These are phyloP conservation scores for Pythium volutum DNA, from an alignment of 352 stramenopile genomes.

Conservation along the genomic window DNA sequence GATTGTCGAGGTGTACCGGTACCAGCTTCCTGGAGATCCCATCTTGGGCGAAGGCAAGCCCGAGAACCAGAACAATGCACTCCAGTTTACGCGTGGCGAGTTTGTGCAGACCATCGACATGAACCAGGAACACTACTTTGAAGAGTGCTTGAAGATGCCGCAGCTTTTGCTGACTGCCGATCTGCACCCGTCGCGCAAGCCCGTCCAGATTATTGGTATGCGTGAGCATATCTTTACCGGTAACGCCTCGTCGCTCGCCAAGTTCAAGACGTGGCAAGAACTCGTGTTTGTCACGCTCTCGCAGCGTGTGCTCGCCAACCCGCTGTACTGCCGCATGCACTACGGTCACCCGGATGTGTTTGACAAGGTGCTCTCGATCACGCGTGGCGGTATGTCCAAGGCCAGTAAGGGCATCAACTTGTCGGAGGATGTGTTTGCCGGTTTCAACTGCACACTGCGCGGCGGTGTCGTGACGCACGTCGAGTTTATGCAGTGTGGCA, in stretches of 20 bases:
- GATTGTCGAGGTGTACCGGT: slow-evolving; percentile 87
- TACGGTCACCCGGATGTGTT: slow-evolving; percentile 89
- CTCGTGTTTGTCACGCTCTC: slow-evolving; percentile 86
- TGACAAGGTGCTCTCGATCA: slow-evolving; percentile 86
- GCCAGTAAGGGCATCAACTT: slow-evolving; percentile 87
- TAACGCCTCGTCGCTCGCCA: slow-evolving; percentile 78
- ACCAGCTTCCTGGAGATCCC: slow-evolving; percentile 84
- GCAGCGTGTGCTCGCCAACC: slow-evolving; percentile 78
- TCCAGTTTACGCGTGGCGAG: slow-evolving; percentile 84
- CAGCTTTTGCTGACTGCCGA: slow-evolving; percentile 80
- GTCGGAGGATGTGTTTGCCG: slow-evolving; percentile 89
- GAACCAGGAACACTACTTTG: slow-evolving; percentile 90
- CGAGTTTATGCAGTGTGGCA: slow-evolving; percentile 89
- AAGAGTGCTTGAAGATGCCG: slow-evolving; percentile 86
- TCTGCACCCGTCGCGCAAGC: slow-evolving; percentile 35
- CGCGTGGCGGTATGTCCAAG: slow-evolving; percentile 79
- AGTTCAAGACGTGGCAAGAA: slow-evolving; percentile 88
- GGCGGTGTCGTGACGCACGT: slow-evolving; percentile 79
- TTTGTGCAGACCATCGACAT: slow-evolving; percentile 90
- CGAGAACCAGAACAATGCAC: slow-evolving; percentile 87
- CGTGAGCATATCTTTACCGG: slow-evolving; percentile 89
- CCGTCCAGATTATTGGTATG: slow-evolving; percentile 87
- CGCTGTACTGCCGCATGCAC: slow-evolving; percentile 78
- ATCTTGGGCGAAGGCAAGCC: slow-evolving; percentile 87
- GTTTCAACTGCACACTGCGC: slow-evolving; percentile 81